Evolutionary conservation across 108 stramenopile genomes (phyloP).

Genomic region (Skeletonema menzelii): DNA sequence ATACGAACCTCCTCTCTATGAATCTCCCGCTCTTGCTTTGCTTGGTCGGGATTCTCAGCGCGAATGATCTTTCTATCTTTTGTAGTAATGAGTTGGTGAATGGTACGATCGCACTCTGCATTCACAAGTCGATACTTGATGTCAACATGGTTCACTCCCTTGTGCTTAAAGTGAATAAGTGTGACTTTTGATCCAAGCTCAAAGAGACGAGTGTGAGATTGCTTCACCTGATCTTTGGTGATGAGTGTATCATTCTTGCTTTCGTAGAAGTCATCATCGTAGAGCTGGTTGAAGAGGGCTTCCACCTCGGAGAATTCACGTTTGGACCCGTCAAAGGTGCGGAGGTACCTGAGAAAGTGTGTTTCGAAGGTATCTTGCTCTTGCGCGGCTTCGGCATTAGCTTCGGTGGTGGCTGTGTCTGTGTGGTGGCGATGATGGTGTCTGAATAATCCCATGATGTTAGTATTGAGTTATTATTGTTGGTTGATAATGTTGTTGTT

Average conservation of each 20-base stretch:
- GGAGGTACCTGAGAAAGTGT: not conserved
- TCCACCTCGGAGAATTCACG: not conserved
- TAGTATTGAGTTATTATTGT: not conserved
- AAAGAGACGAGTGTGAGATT: not conserved
- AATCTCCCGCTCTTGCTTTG: not conserved
- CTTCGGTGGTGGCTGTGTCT: not conserved
- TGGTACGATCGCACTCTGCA: not conserved
- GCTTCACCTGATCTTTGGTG: not conserved
- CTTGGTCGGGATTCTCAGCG: not conserved
- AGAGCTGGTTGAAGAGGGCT: not conserved
- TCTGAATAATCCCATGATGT: not conserved
- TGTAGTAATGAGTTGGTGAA: not conserved
- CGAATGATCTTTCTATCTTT: not conserved
- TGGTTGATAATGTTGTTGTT: not conserved
- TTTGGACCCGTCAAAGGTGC: not conserved
- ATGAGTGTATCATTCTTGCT: not conserved
- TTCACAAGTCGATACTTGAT: not conserved
- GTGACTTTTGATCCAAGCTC: constrained; percentile 2
- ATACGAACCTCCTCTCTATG: not conserved
- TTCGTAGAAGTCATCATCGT: constrained; percentile 1
- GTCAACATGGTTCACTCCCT: not conserved
- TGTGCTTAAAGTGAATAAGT: not conserved
- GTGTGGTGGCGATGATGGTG: not conserved
- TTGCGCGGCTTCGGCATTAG: not conserved
- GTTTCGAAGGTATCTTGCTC: not conserved